phyloP scores from a whole-genome alignment of 352 stramenopile genomes.

The Phytophthora pistaciae region DNA sequence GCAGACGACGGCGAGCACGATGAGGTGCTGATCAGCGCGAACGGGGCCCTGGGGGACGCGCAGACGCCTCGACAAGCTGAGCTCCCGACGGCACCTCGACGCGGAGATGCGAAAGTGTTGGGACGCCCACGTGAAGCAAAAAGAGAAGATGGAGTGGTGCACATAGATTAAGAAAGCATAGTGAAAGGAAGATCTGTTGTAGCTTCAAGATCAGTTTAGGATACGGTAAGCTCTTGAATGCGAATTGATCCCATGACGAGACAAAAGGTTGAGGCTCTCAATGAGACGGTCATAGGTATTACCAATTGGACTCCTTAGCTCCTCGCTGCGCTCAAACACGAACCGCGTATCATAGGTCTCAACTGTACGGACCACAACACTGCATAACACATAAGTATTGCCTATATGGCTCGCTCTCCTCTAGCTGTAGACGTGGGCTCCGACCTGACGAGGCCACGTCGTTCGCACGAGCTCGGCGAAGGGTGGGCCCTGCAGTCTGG shows the following conservation, averaged over 20 bases:
- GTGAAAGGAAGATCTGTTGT: not conserved
- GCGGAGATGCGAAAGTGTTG: constrained; percentile 20
- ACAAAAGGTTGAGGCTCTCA: too few relatives aligned
- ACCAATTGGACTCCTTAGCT: too few relatives aligned
- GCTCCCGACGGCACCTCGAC: not conserved
- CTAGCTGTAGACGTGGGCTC: constrained; percentile 69
- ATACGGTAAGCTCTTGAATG: not conserved
- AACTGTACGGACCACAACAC: not conserved
- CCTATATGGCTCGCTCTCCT: not conserved
- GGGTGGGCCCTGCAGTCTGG: constrained; percentile 35
- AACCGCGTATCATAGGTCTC: not conserved
- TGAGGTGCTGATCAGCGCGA: not conserved
- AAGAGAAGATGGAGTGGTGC: not conserved
- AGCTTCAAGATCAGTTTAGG: not conserved
- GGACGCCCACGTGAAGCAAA: not conserved
- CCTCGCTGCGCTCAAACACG: too few relatives aligned
- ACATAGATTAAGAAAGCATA: not conserved
- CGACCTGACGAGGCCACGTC: constrained; percentile 66
- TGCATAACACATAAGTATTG: not conserved
- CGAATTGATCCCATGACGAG: not conserved
- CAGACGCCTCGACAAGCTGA: constrained; percentile 6
- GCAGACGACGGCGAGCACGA: constrained; percentile 1
- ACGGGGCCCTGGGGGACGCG: not conserved
- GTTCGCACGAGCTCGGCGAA: constrained; percentile 59
- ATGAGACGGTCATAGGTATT: too few relatives aligned